These are phyloP conservation scores for Cryptococcus maquisensis DNA, from an alignment of 1,284 basidiomycete genomes.

Conservation along the genomic window DNA sequence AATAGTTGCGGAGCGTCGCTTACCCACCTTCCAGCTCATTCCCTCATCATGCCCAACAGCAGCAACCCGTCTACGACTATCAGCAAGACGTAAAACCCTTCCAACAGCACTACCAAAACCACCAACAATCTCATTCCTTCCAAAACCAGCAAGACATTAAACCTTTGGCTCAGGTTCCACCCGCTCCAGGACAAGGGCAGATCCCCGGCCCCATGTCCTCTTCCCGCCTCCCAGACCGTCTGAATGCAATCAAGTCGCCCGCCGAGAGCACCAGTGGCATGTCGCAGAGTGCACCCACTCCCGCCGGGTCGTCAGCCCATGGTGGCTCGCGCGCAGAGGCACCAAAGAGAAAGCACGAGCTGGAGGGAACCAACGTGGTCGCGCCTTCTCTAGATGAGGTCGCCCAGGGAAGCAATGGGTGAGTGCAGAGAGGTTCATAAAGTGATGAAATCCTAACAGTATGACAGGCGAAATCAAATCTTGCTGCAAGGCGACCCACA, in stretches of 20 bases:
- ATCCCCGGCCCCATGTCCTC: constrained; percentile 3
- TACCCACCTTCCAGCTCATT: neutral
- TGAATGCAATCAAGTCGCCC: neutral
- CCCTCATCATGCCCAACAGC: neutral
- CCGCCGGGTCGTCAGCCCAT: constrained; percentile 14
- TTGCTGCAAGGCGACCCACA: constrained; percentile 45
- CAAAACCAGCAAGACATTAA: too few relatives aligned
- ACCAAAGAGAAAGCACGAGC: constrained; percentile 35
- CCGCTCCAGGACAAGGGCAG: neutral
- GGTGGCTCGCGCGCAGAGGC: constrained; percentile 38
- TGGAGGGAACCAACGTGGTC: constrained; percentile 26
- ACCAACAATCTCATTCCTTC: too few relatives aligned
- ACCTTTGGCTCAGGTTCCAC: neutral
- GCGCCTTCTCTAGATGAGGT: constrained; percentile 28
- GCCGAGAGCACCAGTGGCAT: constrained; percentile 1
- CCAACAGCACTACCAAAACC: neutral
- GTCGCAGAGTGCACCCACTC: constrained; percentile 12
- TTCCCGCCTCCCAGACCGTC: constrained; percentile 3
- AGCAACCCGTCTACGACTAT: neutral
- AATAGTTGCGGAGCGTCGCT: neutral
- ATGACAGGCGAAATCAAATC: constrained; percentile 27
- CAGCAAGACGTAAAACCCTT: neutral
- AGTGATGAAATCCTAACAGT: constrained; percentile 7
- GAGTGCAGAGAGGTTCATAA: neutral
- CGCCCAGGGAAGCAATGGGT: constrained; percentile 12